Percentiles rank a stretch among this genome's conserved stretches.
These are phyloP conservation scores for Ogataea haglerorum DNA, from an alignment of 805 yeast genomes.

Conservation along the genomic window DNA sequence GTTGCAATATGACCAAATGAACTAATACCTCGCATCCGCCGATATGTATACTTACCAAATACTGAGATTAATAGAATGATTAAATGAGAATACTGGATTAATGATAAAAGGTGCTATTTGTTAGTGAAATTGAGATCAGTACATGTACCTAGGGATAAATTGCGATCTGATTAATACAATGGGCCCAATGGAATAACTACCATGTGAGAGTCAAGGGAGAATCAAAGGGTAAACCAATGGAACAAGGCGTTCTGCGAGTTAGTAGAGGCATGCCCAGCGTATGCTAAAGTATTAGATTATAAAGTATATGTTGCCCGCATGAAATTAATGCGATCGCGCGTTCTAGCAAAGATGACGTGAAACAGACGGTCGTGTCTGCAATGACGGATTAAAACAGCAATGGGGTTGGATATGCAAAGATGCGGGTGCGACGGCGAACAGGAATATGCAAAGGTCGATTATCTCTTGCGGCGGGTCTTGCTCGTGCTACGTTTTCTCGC, in stretches of 20 bases:
- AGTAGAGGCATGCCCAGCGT: neutral
- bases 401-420: constrained; percentile 1
- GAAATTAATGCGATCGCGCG: neutral
- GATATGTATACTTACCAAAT: neutral
- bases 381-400: neutral
- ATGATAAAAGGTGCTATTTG: neutral
- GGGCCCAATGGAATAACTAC: too few species aligned
- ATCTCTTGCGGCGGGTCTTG: constrained; percentile 12
- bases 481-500: constrained; percentile 3
- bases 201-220: too few species aligned
- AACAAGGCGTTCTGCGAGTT: neutral
- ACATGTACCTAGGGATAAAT: neutral
- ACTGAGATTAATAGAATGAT: neutral
- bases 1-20: constrained; percentile 19
- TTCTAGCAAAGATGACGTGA: constrained; percentile 2
- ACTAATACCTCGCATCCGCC: constrained; percentile 3
- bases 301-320: constrained; percentile 1
- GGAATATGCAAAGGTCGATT: constrained; percentile 5
- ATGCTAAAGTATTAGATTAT: neutral
- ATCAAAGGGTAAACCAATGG: neutral
- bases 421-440: neutral
- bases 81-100: neutral
- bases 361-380: neutral
- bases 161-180: too few species aligned
- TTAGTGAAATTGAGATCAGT: neutral